A percentile compares a stretch with the other conserved stretches of the same genome.
Conservation (phyloP, 257 asterid species). For the Plantago elongata region DNA sequence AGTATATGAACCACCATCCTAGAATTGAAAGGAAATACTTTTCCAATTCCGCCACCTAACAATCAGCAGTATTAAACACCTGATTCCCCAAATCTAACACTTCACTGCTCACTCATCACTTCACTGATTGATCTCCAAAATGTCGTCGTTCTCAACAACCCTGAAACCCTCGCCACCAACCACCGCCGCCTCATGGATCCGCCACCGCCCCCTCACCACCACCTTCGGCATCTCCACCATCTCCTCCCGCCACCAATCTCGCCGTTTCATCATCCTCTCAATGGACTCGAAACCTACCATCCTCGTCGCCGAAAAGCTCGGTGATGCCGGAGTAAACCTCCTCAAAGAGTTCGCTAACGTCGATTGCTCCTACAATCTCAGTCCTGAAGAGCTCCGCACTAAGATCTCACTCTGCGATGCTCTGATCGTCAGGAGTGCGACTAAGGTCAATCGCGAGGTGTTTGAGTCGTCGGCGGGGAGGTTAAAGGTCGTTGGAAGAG, state of each 20-base stretch:
- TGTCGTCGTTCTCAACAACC: slow-evolving; percentile 16
- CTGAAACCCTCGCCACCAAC: slow-evolving; percentile 30
- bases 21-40: too few relatives aligned
- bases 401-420: slow-evolving; percentile 74
- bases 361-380: slow-evolving; percentile 57
- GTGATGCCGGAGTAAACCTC: slow-evolving; percentile 75
- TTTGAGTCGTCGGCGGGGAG: slow-evolving; percentile 79
- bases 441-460: slow-evolving; percentile 87
- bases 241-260: slow-evolving; percentile 16
- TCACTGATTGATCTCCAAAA: too few relatives aligned
- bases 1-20: too few relatives aligned
- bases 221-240: slow-evolving; percentile 26
- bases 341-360: slow-evolving; percentile 51
- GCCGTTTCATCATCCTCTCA: slow-evolving; percentile 38
- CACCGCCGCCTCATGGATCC: slow-evolving; percentile 31
- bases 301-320: slow-evolving; percentile 92
- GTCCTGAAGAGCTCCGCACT: slow-evolving; percentile 60
- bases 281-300: slow-evolving; percentile 66
- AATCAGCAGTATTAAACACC: too few relatives aligned
- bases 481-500: slow-evolving; percentile 84
- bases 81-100: too few relatives aligned
- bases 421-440: slow-evolving; percentile 82
- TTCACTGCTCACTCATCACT: too few relatives aligned
- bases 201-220: slow-evolving; percentile 28
- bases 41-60: too few relatives aligned